Base-by-base conservation (phyloP, 495 filamentous ascomycete genomes). In the Daldinia bambusicola region DNA sequence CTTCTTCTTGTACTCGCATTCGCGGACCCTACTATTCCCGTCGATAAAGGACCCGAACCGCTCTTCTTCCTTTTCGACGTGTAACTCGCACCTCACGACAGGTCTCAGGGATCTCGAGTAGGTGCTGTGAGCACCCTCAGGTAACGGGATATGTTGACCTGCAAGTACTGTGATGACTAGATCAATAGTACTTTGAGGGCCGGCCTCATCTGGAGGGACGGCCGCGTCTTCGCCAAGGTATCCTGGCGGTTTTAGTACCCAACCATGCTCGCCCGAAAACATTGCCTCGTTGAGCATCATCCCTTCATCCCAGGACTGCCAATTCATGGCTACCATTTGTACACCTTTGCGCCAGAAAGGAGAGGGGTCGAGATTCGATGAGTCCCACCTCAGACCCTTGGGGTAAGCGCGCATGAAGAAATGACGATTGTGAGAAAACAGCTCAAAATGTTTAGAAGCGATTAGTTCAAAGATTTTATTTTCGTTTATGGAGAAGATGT, bases 281-380 rank as follows among this genome's bases (percentile, higher is more conserved):
- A 98, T 96, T 53, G 87, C 95, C 68, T 92, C 86, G 75, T 98
- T 97, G 41, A 97, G 86, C 94, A 98, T 97, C 91, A 93, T 96
- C 37, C 93, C 93, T 62, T 91, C 89, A 76, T 98, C 95, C 61
- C 88, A 86, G 52, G 86, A 90, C 71, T 98, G 95, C 94, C 95
- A 97, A 79, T 98, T 98, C 76, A 98, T 85, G 5, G 95, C 95
- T 4, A 95, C 94, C 76, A 97, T 91, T 77, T 98, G 95, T 2
- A 94, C 92, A 13, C 95, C 95, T 41, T 90, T 86, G 1, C 92
- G 85, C 95, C 95, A 98, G 81, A 92, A 93, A 40, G 88, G 84
- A 8, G 87, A 87, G 2, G 95, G 95, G 73, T 97, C 92, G 1
- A 90, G 88, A 70, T 98, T 98, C 16, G 93, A 93, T 32, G 92